Base-by-base conservation (phyloP, 1,284 basidiomycete species). In the Porogramme epimiltina region DNA sequence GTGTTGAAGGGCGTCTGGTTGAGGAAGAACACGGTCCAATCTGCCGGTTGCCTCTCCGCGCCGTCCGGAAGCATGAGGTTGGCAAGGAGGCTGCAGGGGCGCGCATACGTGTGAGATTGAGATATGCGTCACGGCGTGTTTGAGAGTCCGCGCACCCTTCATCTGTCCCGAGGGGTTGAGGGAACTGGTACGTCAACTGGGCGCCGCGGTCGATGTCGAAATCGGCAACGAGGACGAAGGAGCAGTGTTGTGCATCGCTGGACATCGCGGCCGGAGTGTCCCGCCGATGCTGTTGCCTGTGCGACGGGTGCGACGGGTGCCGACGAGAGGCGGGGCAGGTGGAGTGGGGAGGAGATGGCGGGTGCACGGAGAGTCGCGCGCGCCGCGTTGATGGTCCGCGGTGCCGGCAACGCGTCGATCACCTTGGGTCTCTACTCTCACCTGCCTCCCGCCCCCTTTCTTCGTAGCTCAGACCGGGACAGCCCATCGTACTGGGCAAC, bases 11-110 rank as follows among this genome's bases (percentile, higher is more conserved):
- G 79, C 0, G 91, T 93, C 72, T 97, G 95, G 66, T 97, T 97
- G 45, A 98, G 82, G 69, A 97, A 98, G 79, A 99, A 98, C 49
- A 98, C 86, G 3, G 96, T 99, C 96, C 95, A 99, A 70, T 99
- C 96, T 69, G 97, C 93, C 16, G 89, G 75, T 57, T 96, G 89
- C 45, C 90, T 84, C 70, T 99, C 97, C 13, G 95, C 95, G 13
- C 97, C 97, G 69, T 99, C 96, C 1, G 96, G 96, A 16, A 99
- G 80, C 96, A 99, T 99, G 56, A 97, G 83, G 73, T 98, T 96
- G 1, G 96, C 97, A 3, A 99, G 80, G 22, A 94, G 82, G 58
- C 95, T 97, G 62, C 8, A 5, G 4, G 22, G 10, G 28, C 28
- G 31, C 11, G 39, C 18, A 22, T 22, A 36, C 1, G 25, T 15